Evolutionary conservation across 108 stramenopile genomes (phyloP), one percentile per base, ranked within the genome.

Genomic region (Conticribra weissflogii): DNA sequence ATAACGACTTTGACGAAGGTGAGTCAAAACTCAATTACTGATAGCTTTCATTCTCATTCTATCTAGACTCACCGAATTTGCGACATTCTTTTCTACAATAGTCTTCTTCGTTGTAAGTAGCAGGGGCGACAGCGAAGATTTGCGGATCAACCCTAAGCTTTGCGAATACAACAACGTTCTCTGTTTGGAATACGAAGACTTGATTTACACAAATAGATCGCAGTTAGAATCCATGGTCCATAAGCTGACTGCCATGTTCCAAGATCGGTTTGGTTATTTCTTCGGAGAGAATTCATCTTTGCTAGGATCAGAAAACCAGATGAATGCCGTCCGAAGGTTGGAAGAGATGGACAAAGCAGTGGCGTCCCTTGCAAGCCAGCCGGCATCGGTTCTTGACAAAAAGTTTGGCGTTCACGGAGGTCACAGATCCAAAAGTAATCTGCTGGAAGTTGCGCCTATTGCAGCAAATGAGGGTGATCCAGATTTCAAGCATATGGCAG

Each of bases 391-490:
- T 29, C 14, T 47, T 18, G 77, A 78, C 47, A 36, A 8, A 3
- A 78, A 66, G 54, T 78, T 67, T 68, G 72, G 72, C 2, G 58
- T 73, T 18, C 77, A 68, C 61, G 77, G 71, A 8, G 63, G 71
- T 25, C 68, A 41, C 36, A 41, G 36, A 12, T 41, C 36, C n/a
- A n/a, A n/a, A 12, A 41, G 36, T 12, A 41, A 41, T 41, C 12
- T 41, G 50, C 50, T 29, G 63, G 16, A 53, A 64, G 36, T 14
- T 15, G 44, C 36, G 8, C 36, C 36, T 41, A 12, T 5, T 41
- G 36, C 36, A 41, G 36, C 15, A 45, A 45, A 45, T 45, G 15
- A 8, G 44, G 44, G 44, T 45, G 44, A 45, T 45, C 15, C 15
- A 15, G 44, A 45, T 45, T 18, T 19, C 18, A 3, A 51, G 12